A percentile compares a stretch with the other conserved stretches of the same genome.
These are phyloP conservation scores for Ganoderma lucidum DNA, from an alignment of 1,284 basidiomycete genomes.

Conservation along the genomic window DNA sequence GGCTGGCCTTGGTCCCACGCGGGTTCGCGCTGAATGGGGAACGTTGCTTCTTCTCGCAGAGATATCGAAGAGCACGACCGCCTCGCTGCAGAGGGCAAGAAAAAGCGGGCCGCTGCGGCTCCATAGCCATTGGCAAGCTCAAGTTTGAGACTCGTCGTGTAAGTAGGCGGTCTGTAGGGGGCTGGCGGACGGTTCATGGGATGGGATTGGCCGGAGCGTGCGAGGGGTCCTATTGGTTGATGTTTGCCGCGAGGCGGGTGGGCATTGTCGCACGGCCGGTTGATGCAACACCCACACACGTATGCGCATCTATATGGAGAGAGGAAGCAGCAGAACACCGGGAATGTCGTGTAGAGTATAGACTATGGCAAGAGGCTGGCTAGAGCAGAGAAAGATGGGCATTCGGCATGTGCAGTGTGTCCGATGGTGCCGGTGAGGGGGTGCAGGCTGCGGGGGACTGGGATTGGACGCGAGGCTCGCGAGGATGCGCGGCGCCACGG, in stretches of 20 bases:
- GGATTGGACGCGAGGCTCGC: slow-evolving; percentile 16
- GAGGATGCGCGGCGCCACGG: slow-evolving; percentile 12
- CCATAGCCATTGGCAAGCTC: neutral
- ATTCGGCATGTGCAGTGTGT: slow-evolving; percentile 11
- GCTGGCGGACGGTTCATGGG: neutral
- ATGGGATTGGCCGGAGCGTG: neutral
- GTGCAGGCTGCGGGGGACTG: neutral
- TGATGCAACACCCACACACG: slow-evolving; percentile 10
- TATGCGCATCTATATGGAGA: slow-evolving; percentile 1
- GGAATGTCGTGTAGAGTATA: slow-evolving; percentile 1
- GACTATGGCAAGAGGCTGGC: neutral
- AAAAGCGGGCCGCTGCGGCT: slow-evolving; percentile 17
- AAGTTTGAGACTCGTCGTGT: neutral
- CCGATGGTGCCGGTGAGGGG: neutral
- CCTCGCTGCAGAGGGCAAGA: slow-evolving; percentile 49
- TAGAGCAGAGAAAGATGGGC: neutral
- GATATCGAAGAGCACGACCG: slow-evolving; percentile 83
- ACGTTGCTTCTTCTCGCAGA: slow-evolving; percentile 45
- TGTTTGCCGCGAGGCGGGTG: neutral
- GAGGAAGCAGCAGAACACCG: neutral
- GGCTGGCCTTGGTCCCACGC: slow-evolving; percentile 27
- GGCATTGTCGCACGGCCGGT: slow-evolving; percentile 7
- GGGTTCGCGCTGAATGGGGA: slow-evolving; percentile 26
- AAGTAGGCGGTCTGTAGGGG: neutral
- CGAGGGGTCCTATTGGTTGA: slow-evolving; percentile 3